Base-by-base conservation (phyloP, 1,284 basidiomycete species). In the Rhodotorula sp. region DNA sequence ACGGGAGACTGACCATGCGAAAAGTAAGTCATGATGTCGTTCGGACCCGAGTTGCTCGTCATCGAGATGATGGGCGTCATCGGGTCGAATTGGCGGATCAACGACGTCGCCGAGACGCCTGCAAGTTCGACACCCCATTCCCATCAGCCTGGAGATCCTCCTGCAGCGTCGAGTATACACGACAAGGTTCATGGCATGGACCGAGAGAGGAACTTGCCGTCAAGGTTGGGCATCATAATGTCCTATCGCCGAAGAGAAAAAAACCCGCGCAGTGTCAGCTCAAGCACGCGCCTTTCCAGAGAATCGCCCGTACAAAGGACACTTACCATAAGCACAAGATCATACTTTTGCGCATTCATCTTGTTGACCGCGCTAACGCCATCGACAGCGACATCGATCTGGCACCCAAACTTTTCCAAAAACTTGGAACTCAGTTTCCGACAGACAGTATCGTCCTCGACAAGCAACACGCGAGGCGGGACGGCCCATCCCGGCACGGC, bases 11-110 rank as follows among this genome's bases (percentile, higher is more conserved):
- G 63, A 84, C 86, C 90, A 56, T 88, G 88, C 15, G 89, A 89
- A 82, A 92, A 92, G 80, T 95, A 95, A n/a, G 89, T 92, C 86
- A 93, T 88, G 76, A 95, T 88, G 79, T 95, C 92, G 78, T 88
- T 88, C 28, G 94, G 93, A 76, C 91, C 90, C 64, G 91, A 92
- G 81, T 95, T 97, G 79, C 89, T 90, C 66, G 93, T 97, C 93
- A 97, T 97, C 21, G 91, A 94, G 78, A 97, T 97, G 80, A 97
- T 97, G 3, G 95, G 95, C 60, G 95, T 98, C 84, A 88, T 89
- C 70, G 88, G 88, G 82, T 97, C 94, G 79, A 97, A 97, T 82
- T 94, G 91, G 21, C 95, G 86, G 77, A 97, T 97, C 77, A 97
- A 82, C 65, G 89, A 92, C 56, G 95, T 97, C 15, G 95, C 94